Evolutionary conservation across 2,329 filamentous ascomycete genomes (phyloP).

Genomic region (Xenosphaeropsis pyriputrescens): DNA sequence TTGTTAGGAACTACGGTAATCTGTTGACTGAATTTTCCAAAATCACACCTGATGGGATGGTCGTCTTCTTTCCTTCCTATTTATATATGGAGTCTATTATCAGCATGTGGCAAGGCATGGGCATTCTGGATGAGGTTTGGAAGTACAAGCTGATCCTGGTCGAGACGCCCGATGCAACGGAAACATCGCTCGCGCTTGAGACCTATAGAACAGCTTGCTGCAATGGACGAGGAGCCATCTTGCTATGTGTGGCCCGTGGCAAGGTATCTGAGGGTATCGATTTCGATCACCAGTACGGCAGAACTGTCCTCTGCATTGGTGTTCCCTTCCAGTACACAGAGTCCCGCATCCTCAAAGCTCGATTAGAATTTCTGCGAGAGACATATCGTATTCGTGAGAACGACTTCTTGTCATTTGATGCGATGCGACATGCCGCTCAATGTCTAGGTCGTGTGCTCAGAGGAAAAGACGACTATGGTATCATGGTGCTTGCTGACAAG

Average conservation of each 20-base stretch:
- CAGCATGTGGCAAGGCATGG: slow-evolving; percentile 98
- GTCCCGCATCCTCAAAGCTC: slow-evolving; percentile 87
- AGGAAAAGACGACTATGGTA: slow-evolving; percentile 98
- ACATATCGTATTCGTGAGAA: slow-evolving; percentile 95
- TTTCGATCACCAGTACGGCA: slow-evolving; percentile 97
- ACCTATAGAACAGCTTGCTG: slow-evolving; percentile 96
- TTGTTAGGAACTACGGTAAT: slow-evolving; percentile 94
- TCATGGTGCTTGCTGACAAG: slow-evolving; percentile 95
- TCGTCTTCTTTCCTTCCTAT: slow-evolving; percentile 99
- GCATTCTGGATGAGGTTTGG: slow-evolving; percentile 94
- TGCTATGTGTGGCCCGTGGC: slow-evolving; percentile 89
- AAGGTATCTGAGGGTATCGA: slow-evolving; percentile 98
- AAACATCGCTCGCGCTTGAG: slow-evolving; percentile 88
- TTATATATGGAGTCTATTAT: slow-evolving; percentile 99
- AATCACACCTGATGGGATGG: slow-evolving; percentile 89
- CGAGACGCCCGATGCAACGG: slow-evolving; percentile 93
- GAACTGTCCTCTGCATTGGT: slow-evolving; percentile 89
- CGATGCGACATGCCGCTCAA: slow-evolving; percentile 97
- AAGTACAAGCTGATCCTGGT: slow-evolving; percentile 98
- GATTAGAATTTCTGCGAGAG: slow-evolving; percentile 90
- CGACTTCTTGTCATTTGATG: slow-evolving; percentile 96
- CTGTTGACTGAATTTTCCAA: slow-evolving; percentile 90
- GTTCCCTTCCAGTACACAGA: slow-evolving; percentile 99
- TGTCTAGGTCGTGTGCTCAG: slow-evolving; percentile 87
- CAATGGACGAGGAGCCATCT: slow-evolving; percentile 84